Base-by-base conservation (phyloP, 2,329 filamentous ascomycete species). In the Ambrosiella beaveri region DNA sequence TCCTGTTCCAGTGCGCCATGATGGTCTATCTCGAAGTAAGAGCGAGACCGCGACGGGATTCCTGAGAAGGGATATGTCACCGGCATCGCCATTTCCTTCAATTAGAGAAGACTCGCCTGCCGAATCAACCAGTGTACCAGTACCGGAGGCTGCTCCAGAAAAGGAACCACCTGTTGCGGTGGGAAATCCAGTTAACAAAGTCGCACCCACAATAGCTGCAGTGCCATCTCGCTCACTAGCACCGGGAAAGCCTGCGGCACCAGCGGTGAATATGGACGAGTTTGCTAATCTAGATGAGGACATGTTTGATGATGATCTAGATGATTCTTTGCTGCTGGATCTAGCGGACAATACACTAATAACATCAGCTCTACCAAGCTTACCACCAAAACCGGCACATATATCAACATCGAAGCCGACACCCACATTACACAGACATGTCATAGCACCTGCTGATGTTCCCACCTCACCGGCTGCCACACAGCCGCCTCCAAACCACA, bases 251-350 rank as follows among this genome's bases (percentile, higher is more conserved):
- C 27, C 27, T n/a, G 35, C 57, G 41, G 39, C 38, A n/a, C 17
- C 35, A 12, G 13, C 37, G 15, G 41, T 44, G 3, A 53, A 52
- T 37, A 55, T 54, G 37, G 58, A 58, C 19, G 51, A 62, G n/a
- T 52, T 59, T 27, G 52, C 57, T 6, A 40, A 59, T 17, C 51
- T 61, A 7, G 64, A 62, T 55, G 61, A 51, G 59, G 41, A 61
- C 54, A 62, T 61, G 59, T 61, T 61, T 56, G 59, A 61, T 51
- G 56, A 61, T 36, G 59, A 61, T 17, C 17, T 61, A 15, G 59
- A 61, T n/a, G 59, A 61, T 49, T 45, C 57, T 15, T 35, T 57
- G 8, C 19, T 61, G 39, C 27, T 61, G 7, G 53, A 49, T 11
- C 36, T 61, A 27, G 56, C 56, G 36, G 50, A 61, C 19, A 44